Evolutionary conservation across 805 yeast genomes (phyloP).

Genomic region (Candida argentea): DNA sequence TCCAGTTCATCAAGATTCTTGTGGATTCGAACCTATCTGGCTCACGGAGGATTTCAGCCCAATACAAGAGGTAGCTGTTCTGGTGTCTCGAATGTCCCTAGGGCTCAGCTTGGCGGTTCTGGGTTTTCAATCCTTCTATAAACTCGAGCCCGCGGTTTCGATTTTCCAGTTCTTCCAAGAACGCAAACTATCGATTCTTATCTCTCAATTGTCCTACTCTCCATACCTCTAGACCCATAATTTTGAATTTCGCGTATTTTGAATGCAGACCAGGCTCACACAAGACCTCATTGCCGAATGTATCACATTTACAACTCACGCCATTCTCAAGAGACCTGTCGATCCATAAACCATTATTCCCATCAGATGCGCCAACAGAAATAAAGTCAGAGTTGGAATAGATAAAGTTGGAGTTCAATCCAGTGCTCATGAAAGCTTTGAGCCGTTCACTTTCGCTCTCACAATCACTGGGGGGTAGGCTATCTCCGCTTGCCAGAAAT

Average conservation of each 20-base stretch:
- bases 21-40: no score
- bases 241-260: conserved; percentile 49
- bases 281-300: conserved; percentile 84
- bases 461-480: neutral
- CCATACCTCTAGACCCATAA: conserved; percentile 82
- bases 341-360: conserved; percentile 86
- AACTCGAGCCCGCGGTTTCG: no score
- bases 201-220: conserved; percentile 38
- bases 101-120: no score
- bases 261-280: conserved; percentile 21
- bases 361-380: conserved; percentile 87
- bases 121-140: no score
- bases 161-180: no score
- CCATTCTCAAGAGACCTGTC: conserved; percentile 69
- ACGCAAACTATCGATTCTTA: conserved; percentile 4
- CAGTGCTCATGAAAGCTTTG: conserved; percentile 81
- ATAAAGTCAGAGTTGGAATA: conserved; percentile 71
- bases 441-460: conserved; percentile 26
- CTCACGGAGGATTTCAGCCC: no score
- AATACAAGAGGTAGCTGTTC: conserved; percentile 1
- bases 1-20: no score
- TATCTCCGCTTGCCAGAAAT: conserved; percentile 4
- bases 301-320: conserved; percentile 65
- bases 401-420: conserved; percentile 75
- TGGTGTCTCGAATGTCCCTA: no score